Base-by-base conservation (phyloP, 1,139 yeast species). In the Meyerozyma sp. region DNA sequence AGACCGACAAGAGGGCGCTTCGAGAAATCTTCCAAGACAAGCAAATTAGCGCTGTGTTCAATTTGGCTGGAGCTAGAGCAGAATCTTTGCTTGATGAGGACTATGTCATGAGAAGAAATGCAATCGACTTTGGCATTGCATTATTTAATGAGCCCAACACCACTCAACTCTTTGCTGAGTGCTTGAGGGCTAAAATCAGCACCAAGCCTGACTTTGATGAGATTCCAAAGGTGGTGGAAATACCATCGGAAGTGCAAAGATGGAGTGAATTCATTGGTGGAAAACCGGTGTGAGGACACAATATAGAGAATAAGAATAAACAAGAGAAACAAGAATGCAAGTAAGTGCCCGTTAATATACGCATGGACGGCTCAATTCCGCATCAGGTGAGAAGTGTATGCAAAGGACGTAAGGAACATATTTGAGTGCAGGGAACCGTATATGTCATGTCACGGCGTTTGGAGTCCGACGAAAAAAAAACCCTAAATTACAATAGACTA, bases 251-350 rank as follows among this genome's bases (percentile, higher is more conserved):
- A 70, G 98, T 90, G 45, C 77, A 75, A 62, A 82, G 97, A 70
- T 93, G 98, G 98, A 87, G 95, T 68, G 97, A 93, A 62, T 93
- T 85, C 61, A 81, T 93, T 59, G 96, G 95, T 46, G 95, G 94
- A 46, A 89, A 87, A 72, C 90, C 94, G 44, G 91, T 88, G 36
- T 86, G 72, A 49, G 36, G 25, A 32, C 26, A 40, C 14, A 20
- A 37, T 6, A 16, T 14, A 37, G 26, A 20, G 18, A n/a, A 30
- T 5, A 30, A 30, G 34, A 13, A n/a, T 28, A 8, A 21, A 27
- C 29, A 27, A 27, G 29, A 26, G 28, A 8, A 8, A 8, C 28
- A 11, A 27, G 29, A 27, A 21, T 21, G 23, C 18, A 16, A 16
- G 18, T 16, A 16, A 16, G 18, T 16, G 18, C 18, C 18, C 18